Percentiles rank a stretch among this genome's conserved stretches.
Conservation (phyloP, 345 rosid genomes). For the Trapa bicornis region DNA sequence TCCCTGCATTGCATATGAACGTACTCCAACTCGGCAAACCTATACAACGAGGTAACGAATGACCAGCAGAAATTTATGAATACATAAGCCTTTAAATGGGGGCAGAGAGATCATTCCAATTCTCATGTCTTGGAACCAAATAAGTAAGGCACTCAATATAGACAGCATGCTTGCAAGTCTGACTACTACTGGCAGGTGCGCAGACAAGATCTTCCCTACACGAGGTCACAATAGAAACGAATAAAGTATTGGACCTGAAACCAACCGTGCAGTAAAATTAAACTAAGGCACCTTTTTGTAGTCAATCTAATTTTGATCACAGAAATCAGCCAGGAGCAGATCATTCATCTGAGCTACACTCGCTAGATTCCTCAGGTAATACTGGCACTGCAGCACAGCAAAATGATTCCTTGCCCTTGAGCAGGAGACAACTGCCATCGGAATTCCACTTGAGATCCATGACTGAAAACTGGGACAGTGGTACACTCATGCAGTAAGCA, state of each 20-base stretch:
- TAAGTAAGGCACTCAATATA: too few species aligned
- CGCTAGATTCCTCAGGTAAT: constrained; percentile 4
- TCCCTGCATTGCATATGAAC: too few species aligned
- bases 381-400: constrained; percentile 19
- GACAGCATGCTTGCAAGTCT: background rate
- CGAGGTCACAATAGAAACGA: background rate
- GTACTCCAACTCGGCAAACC: too few species aligned
- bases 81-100: too few species aligned
- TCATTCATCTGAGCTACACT: constrained; percentile 4
- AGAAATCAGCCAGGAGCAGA: background rate
- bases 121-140: too few species aligned
- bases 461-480: constrained; percentile 54
- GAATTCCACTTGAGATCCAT: constrained; percentile 82
- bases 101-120: too few species aligned
- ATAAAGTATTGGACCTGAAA: background rate
- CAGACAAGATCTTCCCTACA: background rate
- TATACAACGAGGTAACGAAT: too few species aligned
- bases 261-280: background rate
- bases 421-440: constrained; percentile 83
- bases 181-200: background rate
- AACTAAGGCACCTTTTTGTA: background rate
- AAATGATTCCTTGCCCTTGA: constrained; percentile 64
- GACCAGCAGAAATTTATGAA: too few species aligned
- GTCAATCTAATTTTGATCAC: too few species aligned
- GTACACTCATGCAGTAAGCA: constrained; percentile 76